Base-by-base conservation (phyloP, 805 yeast genomes). In the Lipomyces kockii region DNA sequence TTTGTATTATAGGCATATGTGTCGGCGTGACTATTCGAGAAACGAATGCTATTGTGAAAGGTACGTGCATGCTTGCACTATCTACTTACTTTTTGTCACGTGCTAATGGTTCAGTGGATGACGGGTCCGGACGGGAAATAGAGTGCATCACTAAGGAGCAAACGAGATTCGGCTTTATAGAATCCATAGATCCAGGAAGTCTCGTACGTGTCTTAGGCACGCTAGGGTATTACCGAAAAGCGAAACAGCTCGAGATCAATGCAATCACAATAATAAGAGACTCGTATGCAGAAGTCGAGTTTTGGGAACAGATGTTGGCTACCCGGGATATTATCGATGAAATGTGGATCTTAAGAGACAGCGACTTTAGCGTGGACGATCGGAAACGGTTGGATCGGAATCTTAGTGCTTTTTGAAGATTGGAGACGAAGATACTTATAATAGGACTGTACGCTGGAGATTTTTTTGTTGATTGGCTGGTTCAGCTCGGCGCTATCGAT, bases 1-100 rank as follows among this genome's bases (percentile, higher is more conserved):
- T 67, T 20, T 37, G 27, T 17, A 37, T 64, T 17, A 43, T 60
- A 8, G 71, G 66, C 2, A 27, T 63, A 8, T 67, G 70, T 20
- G 59, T 60, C 27, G 39, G 29, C n/a, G 49, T 32, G 22, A 25
- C 25, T 27, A 46, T 46, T n/a, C 53, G 51, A 49, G 62, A 51
- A n/a, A 51, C 55, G 20, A 34, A 29, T 58, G 29, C 27, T n/a
- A 35, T n/a, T 7, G 37, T 20, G 17, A 9, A 53, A 34, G 43
- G 58, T 20, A 34, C 7, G 34, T 17, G 49, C 34, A 17, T 12
- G 49, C 49, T 20, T 20, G n/a, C 17, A 17, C 1, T 34, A 27
- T 25, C 27, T 43, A 37, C 20, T 43, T 43, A 3, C 49, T 43
- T 43, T 27, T 17, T n/a, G 25, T n/a, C 25, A 27, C 29, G 8